These are phyloP conservation scores for Hanseniaspora mollemarum DNA, from an alignment of 805 yeast genomes.

Conservation along the genomic window DNA sequence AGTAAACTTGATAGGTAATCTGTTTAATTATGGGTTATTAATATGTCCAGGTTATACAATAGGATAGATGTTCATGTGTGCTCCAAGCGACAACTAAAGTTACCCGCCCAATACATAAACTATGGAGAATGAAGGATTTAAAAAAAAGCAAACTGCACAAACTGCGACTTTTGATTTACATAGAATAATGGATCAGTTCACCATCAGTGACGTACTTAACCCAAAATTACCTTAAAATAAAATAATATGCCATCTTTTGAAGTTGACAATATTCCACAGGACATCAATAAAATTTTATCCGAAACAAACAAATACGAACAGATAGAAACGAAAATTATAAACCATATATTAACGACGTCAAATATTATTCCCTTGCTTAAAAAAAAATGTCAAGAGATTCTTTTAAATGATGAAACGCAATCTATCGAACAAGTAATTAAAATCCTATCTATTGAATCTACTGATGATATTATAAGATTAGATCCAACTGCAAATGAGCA, in stretches of 20 bases:
- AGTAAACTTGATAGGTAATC: too few relatives aligned
- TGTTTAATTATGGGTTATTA: too few relatives aligned
- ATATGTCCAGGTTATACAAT: too few relatives aligned
- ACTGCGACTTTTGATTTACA: too few relatives aligned
- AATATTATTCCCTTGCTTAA: background rate
- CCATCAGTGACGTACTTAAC: too few relatives aligned
- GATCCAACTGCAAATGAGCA: background rate
- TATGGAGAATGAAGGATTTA: too few relatives aligned
- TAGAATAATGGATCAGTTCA: too few relatives aligned
- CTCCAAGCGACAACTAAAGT: too few relatives aligned
- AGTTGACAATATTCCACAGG: constrained; percentile 1
- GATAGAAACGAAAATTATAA: constrained; percentile 2
- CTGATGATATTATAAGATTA: background rate
- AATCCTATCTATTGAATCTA: background rate
- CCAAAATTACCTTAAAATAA: too few relatives aligned
- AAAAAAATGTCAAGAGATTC: background rate
- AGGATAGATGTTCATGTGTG: too few relatives aligned
- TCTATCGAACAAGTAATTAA: background rate
- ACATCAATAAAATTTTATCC: constrained; percentile 4
- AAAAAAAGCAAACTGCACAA: too few relatives aligned
- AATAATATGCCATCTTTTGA: background rate
- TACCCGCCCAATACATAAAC: too few relatives aligned
- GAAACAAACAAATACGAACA: constrained; percentile 4
- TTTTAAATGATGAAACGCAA: background rate
- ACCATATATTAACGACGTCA: background rate